Base-by-base conservation (phyloP, 768 basidiomycete genomes). In the Kwoniella newhampshirensis region DNA sequence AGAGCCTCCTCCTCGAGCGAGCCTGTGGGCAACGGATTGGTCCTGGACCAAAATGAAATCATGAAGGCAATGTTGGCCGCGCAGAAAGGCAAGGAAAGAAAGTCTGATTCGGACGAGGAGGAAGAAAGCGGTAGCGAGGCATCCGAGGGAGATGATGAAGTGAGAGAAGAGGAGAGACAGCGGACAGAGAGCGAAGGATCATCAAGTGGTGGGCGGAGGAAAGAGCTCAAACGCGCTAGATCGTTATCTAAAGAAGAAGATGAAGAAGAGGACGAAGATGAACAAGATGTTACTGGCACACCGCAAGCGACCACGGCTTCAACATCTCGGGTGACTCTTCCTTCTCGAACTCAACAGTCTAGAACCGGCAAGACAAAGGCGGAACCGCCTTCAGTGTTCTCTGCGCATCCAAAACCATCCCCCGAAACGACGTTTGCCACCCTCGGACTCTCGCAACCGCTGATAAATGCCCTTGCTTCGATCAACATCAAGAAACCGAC, bases 401-500 rank as follows among this genome's bases (percentile, higher is more conserved):
- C 37, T 4, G 27, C 15, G 36, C 21, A 58, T 45, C 47, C 56
- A 0, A 69, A 71, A 57, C 64, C 71, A 2, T 48, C 66, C 2
- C 32, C 59, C 3, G 51, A 52, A 12, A 64, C 70, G 1, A 69
- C 76, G 3, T 81, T 79, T 59, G 54, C 59, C 18, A 67, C 68
- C 0, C 67, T 81, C 3, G 79, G 80, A 9, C 63, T 81, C 18
- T 77, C 78, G 17, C 68, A 76, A 4, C 73, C 76, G 20, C 79
- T 99, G 30, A 82, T 85, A 51, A 67, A 78, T 13, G 85, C 90
- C 1, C 80, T 98, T 51, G 78, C 77, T 27, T 81, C 82, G 32
- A 91, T 99, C 87, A 89, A 91, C 13, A 97, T 98, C 59, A 81
- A 81, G 35, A 71, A 76, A 1, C 93, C 94, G 0, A 97, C 94